Base-by-base conservation (phyloP, 1,139 yeast genomes). In the Sugiyamaella grinbergsii region DNA sequence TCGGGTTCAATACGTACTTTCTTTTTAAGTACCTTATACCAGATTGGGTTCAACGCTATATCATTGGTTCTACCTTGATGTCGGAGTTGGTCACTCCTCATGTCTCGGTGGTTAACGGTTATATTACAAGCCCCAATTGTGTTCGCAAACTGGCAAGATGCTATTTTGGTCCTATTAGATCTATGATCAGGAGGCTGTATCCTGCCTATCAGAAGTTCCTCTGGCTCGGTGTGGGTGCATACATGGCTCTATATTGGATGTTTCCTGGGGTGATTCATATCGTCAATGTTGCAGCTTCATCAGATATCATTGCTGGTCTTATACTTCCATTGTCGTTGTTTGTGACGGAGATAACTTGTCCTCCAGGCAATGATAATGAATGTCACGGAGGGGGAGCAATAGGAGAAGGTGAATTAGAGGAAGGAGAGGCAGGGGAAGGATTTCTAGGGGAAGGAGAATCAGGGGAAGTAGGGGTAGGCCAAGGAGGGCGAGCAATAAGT, bases 1-100 rank as follows among this genome's bases (percentile, higher is more conserved):
- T 26, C 6, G 37, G 20, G n/a, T 31, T 41, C n/a, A 33, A 41
- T 19, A 32, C 31, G 19, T 41, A 41, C 20, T 41, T 20, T 10
- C 16, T 41, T 13, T 41, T 32, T 29, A 41, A 41, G 8, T 41
- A 41, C 26, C 10, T 41, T 19, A 18, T 41, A 5, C 45, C 45
- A 11, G 45, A 41, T 28, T 41, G 36, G 36, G 7, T 29, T 22
- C 26, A 28, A 3, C 5, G 18, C 1, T 15, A 41, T 31, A 19
- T 41, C n/a, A 20, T 29, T 29, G 18, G 28, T 16, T 29, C 32
- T 2, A 13, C 33, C 2, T 24, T 40, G 16, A 16, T 40, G 26
- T 6, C 29, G 4, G 15, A 26, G 23, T 19, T 32, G 20, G 16
- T 26, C 6, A 10, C 22, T 23, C 45, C 38, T n/a, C 20, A 13